phyloP scores from a whole-genome alignment of 257 asterid species.

The Nicotiana tomentosiformis region DNA sequence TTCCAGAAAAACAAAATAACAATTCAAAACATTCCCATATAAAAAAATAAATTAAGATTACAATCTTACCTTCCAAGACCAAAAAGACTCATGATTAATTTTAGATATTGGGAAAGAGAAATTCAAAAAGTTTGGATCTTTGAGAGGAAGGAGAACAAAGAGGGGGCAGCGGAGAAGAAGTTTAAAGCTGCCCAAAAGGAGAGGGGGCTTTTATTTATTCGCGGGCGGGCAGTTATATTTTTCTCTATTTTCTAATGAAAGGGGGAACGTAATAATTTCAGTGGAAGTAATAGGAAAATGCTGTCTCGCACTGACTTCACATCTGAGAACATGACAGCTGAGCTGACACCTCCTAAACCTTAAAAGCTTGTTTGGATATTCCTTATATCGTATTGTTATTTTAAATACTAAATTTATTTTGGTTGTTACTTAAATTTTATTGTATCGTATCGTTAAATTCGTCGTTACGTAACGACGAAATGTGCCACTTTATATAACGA shows the following conservation, averaged over 20 bases:
- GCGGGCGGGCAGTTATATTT: background rate
- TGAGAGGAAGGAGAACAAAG: background rate
- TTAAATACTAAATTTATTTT: too few species aligned
- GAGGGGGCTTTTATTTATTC: background rate
- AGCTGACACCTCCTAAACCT: background rate
- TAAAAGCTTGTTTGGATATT: too few species aligned
- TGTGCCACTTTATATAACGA: too few species aligned
- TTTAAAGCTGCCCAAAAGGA: constrained; percentile 13
- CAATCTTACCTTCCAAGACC: constrained; percentile 77
- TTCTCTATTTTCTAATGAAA: background rate
- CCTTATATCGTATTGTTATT: too few species aligned
- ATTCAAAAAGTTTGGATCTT: background rate
- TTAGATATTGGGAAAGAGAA: constrained; percentile 1
- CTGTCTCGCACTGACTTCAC: constrained; percentile 51
- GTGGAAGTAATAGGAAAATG: constrained; percentile 37
- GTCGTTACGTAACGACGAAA: too few species aligned
- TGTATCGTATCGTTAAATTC: too few species aligned
- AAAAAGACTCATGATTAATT: constrained; percentile 76
- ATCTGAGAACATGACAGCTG: constrained; percentile 20
- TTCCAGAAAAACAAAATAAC: background rate
- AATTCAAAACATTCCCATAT: background rate
- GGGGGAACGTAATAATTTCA: background rate
- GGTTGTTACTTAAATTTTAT: too few species aligned
- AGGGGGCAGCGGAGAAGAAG: constrained; percentile 15
- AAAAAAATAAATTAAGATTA: background rate